A percentile compares a stretch with the other conserved stretches of the same genome.
Conservation (phyloP, 192 early-diverging fungal genomes). For the Backusella tuberculispora region DNA sequence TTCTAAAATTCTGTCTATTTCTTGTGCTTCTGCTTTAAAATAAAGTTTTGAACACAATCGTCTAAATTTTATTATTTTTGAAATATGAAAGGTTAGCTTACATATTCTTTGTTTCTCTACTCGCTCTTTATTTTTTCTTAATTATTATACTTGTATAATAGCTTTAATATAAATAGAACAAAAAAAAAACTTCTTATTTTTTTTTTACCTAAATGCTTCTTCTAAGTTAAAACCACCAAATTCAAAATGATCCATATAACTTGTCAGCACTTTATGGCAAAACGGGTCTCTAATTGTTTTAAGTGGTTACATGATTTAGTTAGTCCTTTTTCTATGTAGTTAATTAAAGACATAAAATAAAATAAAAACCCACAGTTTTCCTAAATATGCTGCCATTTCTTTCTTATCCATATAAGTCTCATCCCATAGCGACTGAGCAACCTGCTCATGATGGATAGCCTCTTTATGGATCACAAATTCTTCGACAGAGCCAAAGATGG, state of each 20-base stretch:
- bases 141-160: too few species aligned
- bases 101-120: not conserved
- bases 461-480: not conserved
- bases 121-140: not conserved
- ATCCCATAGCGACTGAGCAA: slow-evolving; percentile 18
- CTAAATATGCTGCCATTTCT: slow-evolving; percentile 24
- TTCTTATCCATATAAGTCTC: slow-evolving; percentile 12
- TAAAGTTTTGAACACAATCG: slow-evolving; percentile 74
- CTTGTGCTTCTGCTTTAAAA: slow-evolving; percentile 91
- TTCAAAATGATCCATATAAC: slow-evolving; percentile 37
- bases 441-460: not conserved
- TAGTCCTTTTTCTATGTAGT: not conserved
- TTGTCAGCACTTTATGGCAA: slow-evolving; percentile 22
- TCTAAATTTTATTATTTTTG: slow-evolving; percentile 33
- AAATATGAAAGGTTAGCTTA: not conserved
- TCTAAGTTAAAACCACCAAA: slow-evolving; percentile 27
- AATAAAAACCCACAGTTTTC: slow-evolving; percentile 18
- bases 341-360: not conserved
- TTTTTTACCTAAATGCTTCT: slow-evolving; percentile 36
- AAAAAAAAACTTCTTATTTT: not conserved
- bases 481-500: slow-evolving; percentile 28
- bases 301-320: not conserved
- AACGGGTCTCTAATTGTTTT: slow-evolving; percentile 20
- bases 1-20: slow-evolving; percentile 87
- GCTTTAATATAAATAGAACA: not conserved